phyloP scores from a whole-genome alignment of 2,329 filamentous ascomycete genomes.

The Aspergillus novoparasiticus region DNA sequence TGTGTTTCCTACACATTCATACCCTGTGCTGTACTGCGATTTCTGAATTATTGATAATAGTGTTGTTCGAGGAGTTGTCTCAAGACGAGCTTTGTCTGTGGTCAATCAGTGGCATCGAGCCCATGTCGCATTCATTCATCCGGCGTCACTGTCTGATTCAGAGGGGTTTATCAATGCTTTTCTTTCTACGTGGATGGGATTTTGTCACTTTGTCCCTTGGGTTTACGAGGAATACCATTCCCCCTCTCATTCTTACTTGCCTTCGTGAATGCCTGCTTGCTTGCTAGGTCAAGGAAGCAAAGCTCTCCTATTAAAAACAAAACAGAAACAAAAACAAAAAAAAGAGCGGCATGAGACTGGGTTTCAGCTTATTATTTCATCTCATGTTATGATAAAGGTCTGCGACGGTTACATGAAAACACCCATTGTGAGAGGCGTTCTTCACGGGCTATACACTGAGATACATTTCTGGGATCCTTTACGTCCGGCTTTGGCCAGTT shows the following conservation, averaged over 20 bases:
- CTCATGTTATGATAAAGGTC: constrained; percentile 8
- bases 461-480: constrained; percentile 23
- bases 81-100: constrained; percentile 3
- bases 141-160: constrained; percentile 33
- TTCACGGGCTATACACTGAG: constrained; percentile 28
- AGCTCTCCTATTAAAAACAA: not conserved
- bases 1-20: constrained; percentile 29
- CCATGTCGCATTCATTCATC: constrained; percentile 28
- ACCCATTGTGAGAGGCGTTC: constrained; percentile 24
- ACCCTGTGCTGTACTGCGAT: constrained; percentile 32
- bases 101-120: constrained; percentile 24
- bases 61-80: constrained; percentile 8
- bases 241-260: not conserved
- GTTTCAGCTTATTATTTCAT: constrained; percentile 1
- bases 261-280: not conserved
- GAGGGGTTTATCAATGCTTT: constrained; percentile 29
- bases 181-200: constrained; percentile 27
- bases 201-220: constrained; percentile 10
- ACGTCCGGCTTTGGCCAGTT: constrained; percentile 15
- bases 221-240: not conserved
- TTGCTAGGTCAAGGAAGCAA: not conserved
- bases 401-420: constrained; percentile 13
- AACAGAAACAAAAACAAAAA: not conserved
- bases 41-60: constrained; percentile 19
- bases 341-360: constrained; percentile 2